Evolutionary conservation across 2,329 filamentous ascomycete species (phyloP).

Genomic region (Leptographium procerum): DNA sequence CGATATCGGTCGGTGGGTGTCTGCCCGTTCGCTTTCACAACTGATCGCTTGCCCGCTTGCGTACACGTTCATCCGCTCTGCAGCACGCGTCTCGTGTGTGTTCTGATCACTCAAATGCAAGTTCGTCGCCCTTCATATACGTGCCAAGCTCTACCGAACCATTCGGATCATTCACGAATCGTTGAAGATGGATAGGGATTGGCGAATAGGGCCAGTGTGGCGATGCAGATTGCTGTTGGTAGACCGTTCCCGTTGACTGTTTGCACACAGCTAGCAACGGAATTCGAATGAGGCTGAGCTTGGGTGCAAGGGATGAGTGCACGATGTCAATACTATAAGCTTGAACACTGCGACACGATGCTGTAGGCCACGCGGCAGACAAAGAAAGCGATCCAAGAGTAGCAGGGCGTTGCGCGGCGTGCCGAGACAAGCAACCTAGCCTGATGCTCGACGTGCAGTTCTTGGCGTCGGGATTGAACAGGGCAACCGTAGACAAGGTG

Average conservation of each 20-base stretch:
- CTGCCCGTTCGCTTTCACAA: not conserved
- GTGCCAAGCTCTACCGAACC: not conserved
- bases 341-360: not conserved
- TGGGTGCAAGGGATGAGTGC: not conserved
- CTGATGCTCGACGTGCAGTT: not conserved
- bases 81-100: not conserved
- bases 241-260: not conserved
- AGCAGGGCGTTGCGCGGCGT: not conserved
- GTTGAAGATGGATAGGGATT: not conserved
- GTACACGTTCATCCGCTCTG: not conserved
- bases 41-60: not conserved
- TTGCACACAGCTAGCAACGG: not conserved
- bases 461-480: not conserved
- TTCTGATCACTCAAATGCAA: not conserved
- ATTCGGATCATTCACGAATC: not conserved
- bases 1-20: not conserved
- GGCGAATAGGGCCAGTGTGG: not conserved
- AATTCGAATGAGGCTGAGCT: not conserved
- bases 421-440: not conserved
- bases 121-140: not conserved
- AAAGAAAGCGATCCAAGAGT: not conserved
- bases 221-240: not conserved
- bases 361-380: not conserved
- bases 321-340: not conserved
- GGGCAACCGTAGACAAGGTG: not conserved